Evolutionary conservation across 345 rosid species (phyloP).

Genomic region (Hibiscus mutabilis): DNA sequence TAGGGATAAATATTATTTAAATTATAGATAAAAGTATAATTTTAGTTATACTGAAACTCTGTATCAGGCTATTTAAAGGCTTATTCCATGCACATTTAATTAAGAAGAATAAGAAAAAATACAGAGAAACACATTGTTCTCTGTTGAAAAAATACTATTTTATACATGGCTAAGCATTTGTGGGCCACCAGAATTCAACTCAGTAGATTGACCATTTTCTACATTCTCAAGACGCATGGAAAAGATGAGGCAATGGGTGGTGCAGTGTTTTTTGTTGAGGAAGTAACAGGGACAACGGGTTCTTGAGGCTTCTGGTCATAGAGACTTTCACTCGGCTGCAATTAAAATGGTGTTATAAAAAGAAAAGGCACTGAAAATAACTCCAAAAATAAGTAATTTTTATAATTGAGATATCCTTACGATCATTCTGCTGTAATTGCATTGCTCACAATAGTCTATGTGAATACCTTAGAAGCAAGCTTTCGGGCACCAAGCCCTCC

Average conservation of each 20-base stretch:
- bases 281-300: slow-evolving; percentile 44
- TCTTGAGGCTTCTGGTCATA: slow-evolving; percentile 99
- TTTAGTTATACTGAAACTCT: too few species aligned
- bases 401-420: background rate
- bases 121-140: too few species aligned
- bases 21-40: too few species aligned
- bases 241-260: slow-evolving; percentile 48
- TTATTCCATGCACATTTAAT: too few species aligned
- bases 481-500: slow-evolving; percentile 93
- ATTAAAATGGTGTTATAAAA: background rate
- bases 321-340: slow-evolving; percentile 69
- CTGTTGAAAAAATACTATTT: too few species aligned
- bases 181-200: slow-evolving; percentile 46
- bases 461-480: slow-evolving; percentile 65
- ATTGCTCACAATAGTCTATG: background rate
- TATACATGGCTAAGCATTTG: slow-evolving; percentile 82
- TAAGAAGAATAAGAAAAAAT: too few species aligned
- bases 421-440: background rate
- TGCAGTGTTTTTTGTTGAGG: slow-evolving; percentile 41
- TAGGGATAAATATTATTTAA: too few species aligned
- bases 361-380: background rate
- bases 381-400: background rate
- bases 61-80: too few species aligned
- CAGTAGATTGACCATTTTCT: slow-evolving; percentile 53
- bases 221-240: slow-evolving; percentile 88